A percentile compares a stretch with the other conserved stretches of the same genome.
phyloP scores from a whole-genome alignment of 305 asterid species.

The Fraxinus paxiana region DNA sequence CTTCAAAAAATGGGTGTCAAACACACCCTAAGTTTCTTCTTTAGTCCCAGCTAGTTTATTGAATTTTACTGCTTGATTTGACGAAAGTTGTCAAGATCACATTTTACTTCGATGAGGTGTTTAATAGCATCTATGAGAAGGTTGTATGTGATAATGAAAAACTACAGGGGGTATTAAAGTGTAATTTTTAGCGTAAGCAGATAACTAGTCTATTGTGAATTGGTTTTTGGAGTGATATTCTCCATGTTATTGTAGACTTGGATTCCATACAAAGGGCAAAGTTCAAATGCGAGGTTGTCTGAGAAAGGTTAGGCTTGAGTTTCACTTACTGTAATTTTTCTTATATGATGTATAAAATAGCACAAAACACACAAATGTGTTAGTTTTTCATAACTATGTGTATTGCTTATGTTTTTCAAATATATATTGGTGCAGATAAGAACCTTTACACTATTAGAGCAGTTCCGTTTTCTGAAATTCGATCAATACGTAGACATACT shows the following conservation, averaged over 20 bases:
- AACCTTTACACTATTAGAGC: constrained; percentile 83
- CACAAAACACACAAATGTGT: background rate
- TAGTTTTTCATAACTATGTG: background rate
- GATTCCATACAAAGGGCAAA: constrained; percentile 96
- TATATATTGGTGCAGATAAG: constrained; percentile 62
- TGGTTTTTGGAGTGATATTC: constrained; percentile 2
- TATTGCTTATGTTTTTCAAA: constrained; percentile 19
- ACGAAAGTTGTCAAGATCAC: constrained; percentile 10
- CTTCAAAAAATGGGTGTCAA: too few relatives aligned
- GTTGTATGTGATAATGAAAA: background rate
- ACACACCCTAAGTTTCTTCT: background rate
- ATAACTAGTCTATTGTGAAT: constrained; percentile 5
- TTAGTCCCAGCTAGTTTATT: background rate
- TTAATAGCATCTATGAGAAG: background rate
- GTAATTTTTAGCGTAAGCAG: background rate
- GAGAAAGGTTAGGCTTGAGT: constrained; percentile 62
- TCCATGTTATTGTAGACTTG: constrained; percentile 58
- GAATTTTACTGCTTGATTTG: constrained; percentile 3
- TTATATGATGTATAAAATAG: constrained; percentile 1
- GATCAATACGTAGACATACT: constrained; percentile 80
- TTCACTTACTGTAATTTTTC: constrained; percentile 1
- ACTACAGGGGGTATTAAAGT: constrained; percentile 7
- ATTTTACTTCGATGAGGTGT: background rate
- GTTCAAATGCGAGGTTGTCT: constrained; percentile 69
- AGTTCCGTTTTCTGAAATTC: constrained; percentile 74